Percentiles rank a stretch among this genome's conserved stretches.
Conservation (phyloP, 768 basidiomycete genomes). For the Gelatoporia subvermispora region DNA sequence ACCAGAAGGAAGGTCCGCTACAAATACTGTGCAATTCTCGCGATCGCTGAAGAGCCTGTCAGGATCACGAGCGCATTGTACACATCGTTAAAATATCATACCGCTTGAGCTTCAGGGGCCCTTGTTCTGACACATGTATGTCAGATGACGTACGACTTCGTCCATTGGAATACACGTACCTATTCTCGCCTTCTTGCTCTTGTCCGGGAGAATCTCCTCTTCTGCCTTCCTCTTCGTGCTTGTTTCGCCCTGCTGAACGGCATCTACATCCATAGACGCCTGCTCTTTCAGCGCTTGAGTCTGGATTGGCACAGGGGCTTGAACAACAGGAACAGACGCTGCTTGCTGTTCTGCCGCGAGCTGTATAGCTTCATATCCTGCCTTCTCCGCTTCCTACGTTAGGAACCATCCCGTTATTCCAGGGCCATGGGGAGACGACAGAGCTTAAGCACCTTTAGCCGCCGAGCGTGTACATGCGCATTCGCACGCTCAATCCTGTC, state of each 20-base stretch:
- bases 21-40: conserved; percentile 90
- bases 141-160: background rate
- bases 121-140: conserved; percentile 32
- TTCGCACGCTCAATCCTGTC: conserved; percentile 64
- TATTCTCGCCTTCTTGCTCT: conserved; percentile 56
- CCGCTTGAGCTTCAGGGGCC: conserved; percentile 55
- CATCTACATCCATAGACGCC: conserved; percentile 40
- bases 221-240: conserved; percentile 62
- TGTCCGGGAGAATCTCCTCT: conserved; percentile 34
- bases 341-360: conserved; percentile 38
- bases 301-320: conserved; percentile 12
- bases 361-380: conserved; percentile 46
- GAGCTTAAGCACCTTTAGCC: conserved; percentile 50
- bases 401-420: background rate
- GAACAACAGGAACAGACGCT: conserved; percentile 27
- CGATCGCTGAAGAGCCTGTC: conserved; percentile 61
- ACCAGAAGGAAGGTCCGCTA: conserved; percentile 58
- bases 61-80: background rate
- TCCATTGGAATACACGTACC: conserved; percentile 38
- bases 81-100: conserved; percentile 21
- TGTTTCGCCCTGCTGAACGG: conserved; percentile 29
- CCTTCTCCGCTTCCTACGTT: conserved; percentile 59
- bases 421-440: conserved; percentile 1
- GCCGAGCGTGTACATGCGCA: conserved; percentile 52
- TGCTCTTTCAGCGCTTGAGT: conserved; percentile 6